Conservation (phyloP, 2,329 filamentous ascomycete genomes). For the Sporothrix sp. region DNA sequence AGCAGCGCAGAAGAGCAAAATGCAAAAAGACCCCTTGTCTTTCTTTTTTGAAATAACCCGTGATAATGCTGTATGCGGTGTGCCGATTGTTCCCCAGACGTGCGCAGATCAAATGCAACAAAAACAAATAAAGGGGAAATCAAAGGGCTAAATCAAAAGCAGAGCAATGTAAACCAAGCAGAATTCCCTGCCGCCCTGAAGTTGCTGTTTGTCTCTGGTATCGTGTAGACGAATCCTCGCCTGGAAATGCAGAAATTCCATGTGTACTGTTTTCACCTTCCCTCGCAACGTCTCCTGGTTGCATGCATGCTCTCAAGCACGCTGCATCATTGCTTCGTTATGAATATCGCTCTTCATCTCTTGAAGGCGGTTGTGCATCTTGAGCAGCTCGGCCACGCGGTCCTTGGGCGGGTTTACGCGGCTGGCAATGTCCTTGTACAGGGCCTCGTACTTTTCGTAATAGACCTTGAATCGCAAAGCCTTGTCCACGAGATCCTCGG, state of each 20-base stretch:
- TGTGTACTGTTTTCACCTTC: background rate
- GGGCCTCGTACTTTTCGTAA: slow-evolving; percentile 47
- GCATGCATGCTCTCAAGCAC: background rate
- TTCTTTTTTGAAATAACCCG: background rate
- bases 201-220: slow-evolving; percentile 2
- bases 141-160: background rate
- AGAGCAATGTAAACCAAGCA: background rate
- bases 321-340: slow-evolving; percentile 25
- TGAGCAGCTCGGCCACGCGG: slow-evolving; percentile 40
- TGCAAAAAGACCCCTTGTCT: background rate
- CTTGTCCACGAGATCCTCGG: slow-evolving; percentile 41
- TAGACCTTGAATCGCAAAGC: slow-evolving; percentile 46
- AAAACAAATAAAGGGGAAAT: background rate
- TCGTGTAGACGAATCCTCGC: background rate
- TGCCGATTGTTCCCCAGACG: background rate
- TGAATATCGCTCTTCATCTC: slow-evolving; percentile 52
- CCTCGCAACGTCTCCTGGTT: background rate
- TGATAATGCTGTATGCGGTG: background rate
- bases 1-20: background rate
- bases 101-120: background rate
- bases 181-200: background rate
- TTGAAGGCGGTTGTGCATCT: slow-evolving; percentile 45
- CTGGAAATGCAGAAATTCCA: background rate
- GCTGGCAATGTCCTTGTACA: slow-evolving; percentile 46
- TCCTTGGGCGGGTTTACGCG: slow-evolving; percentile 41